These are phyloP conservation scores for Paratinospora sagittata DNA, from an alignment of 164 flowering plant genomes.

Conservation along the genomic window DNA sequence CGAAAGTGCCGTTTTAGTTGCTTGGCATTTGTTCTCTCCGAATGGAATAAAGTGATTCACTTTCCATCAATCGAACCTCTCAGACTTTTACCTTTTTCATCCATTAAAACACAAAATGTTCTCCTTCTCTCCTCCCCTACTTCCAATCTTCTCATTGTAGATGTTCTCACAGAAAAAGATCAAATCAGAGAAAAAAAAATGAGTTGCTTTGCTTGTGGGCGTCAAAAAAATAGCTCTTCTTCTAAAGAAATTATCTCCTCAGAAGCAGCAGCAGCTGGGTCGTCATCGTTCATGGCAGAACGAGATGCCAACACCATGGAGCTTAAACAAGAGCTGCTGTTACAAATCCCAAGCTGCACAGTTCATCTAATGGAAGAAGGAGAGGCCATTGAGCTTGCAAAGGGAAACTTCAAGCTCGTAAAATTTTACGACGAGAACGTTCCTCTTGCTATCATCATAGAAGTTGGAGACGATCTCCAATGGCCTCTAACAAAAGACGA, in stretches of 20 bases:
- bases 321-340: conserved; percentile 35
- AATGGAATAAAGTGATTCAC: no score
- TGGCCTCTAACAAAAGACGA: conserved; percentile 97
- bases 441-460: conserved; percentile 44
- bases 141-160: neutral
- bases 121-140: neutral
- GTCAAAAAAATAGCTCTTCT: neutral
- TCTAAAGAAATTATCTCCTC: neutral
- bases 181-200: neutral
- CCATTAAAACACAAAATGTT: neutral
- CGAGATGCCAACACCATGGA: conserved; percentile 21
- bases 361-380: conserved; percentile 60
- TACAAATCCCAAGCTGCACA: conserved; percentile 55
- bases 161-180: neutral
- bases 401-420: conserved; percentile 48
- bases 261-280: neutral
- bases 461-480: conserved; percentile 66
- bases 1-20: no score
- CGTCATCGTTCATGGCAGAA: conserved; percentile 6
- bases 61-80: no score
- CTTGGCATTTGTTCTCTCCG: no score
- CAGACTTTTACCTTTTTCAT: no score
- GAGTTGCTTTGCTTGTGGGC: neutral
- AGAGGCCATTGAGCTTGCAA: conserved; percentile 48
- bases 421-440: conserved; percentile 37